Base-by-base conservation (phyloP, 352 stramenopile species). In the Pythium volutum region DNA sequence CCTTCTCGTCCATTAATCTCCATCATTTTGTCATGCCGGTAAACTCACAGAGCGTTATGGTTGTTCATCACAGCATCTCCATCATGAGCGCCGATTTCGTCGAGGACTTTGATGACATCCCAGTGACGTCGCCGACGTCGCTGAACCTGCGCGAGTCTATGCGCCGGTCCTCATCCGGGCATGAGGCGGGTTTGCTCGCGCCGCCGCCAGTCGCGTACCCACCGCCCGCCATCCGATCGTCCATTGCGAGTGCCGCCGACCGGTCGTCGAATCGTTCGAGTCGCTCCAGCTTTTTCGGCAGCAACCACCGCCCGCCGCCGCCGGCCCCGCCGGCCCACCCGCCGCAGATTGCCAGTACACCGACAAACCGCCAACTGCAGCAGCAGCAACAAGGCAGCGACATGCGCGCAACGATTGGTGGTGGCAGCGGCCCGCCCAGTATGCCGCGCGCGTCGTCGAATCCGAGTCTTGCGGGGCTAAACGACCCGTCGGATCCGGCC, bases 91-190 rank as follows among this genome's bases (percentile, higher is more conserved):
- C 51, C 56, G 64, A 70, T 31, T 73, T 75, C 41, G 69, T 74
- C 45, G 74, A 67, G 41, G 74, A 75, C 20, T 75, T 79, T 23
- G 77, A 90, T 11, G 79, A 91, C 58, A 89, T 93, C 59, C 62
- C 75, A n/a, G 84, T 93, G 62, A 93, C 84, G 61, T 93, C 84
- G 47, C 84, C 84, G 49, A 91, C 81, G 48, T 91, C 81, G 47
- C 89, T 90, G 46, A 75, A 79, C 39, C 71, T 81, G 64, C 81
- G 84, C 64, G 82, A 91, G 67, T 93, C 84, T 18, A 79, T 93
- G 57, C 84, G 80, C 20, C 84, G 79, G 36, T 91, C 82, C 45
- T 91, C 76, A 51, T 93, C 81, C 29, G 72, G 74, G 26, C 67
- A 75, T 22, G 86, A 75, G 10, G 66, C 71, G 16, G 67, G 76